A percentile compares a stretch with the other conserved stretches of the same genome.
Conservation (phyloP, 495 filamentous ascomycete genomes). For the Penicillium cataractarum region DNA sequence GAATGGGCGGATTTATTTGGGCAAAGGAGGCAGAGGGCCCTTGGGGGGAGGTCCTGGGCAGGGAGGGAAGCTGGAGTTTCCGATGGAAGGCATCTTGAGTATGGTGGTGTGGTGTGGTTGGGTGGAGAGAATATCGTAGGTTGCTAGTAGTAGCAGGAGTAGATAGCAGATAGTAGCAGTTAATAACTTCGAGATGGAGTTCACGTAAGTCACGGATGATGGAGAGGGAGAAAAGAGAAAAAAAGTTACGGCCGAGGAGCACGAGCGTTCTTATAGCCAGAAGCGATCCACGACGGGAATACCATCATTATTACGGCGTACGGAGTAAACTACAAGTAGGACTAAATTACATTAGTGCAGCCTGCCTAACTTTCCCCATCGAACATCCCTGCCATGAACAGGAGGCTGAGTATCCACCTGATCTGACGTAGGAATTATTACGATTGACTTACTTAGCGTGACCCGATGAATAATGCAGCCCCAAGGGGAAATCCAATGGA, state of each 20-base stretch:
- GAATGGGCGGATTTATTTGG: slow-evolving; percentile 61
- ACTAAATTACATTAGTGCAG: slow-evolving; percentile 28
- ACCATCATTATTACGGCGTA: slow-evolving; percentile 14
- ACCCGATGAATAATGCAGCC: slow-evolving; percentile 29
- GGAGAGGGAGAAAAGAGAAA: slow-evolving; percentile 16
- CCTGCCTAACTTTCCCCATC: slow-evolving; percentile 14
- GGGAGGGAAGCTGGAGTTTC: slow-evolving; percentile 69
- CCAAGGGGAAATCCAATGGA: slow-evolving; percentile 45
- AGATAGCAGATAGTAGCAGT: slow-evolving; percentile 10
- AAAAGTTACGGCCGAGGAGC: slow-evolving; percentile 14
- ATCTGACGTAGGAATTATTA: slow-evolving; percentile 40
- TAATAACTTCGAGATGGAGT: neutral
- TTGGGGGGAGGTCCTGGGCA: slow-evolving; percentile 84
- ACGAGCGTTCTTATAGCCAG: slow-evolving; percentile 30
- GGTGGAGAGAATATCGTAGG: slow-evolving; percentile 13
- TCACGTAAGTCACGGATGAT: slow-evolving; percentile 5
- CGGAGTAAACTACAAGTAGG: slow-evolving; percentile 10
- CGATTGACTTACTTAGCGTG: slow-evolving; percentile 20
- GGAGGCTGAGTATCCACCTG: slow-evolving; percentile 42
- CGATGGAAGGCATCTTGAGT: slow-evolving; percentile 67
- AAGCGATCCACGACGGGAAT: slow-evolving; percentile 12
- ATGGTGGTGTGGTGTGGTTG: slow-evolving; percentile 18
- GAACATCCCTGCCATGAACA: slow-evolving; percentile 45
- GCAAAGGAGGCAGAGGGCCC: slow-evolving; percentile 80
- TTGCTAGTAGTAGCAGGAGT: slow-evolving; percentile 20